A percentile compares a stretch with the other conserved stretches of the same genome.
Evolutionary conservation across 2,329 filamentous ascomycete genomes (phyloP).

Genomic region (Nakataea oryzae): DNA sequence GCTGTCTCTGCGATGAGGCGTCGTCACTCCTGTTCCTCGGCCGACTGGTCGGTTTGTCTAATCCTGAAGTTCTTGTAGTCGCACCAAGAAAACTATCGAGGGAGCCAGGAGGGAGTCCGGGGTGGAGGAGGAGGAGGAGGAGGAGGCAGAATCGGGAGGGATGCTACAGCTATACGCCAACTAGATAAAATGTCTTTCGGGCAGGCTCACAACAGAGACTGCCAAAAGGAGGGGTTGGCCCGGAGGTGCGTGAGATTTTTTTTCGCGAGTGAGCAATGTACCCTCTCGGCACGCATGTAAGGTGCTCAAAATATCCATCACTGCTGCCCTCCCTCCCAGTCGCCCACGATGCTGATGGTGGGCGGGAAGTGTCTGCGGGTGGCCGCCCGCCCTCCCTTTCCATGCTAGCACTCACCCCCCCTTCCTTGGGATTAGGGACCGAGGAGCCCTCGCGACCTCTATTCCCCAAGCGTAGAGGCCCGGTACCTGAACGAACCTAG

Average conservation of each 20-base stretch:
- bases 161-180: background rate
- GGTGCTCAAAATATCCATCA: constrained; percentile 3
- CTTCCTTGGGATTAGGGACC: background rate
- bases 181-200: background rate
- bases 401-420: background rate
- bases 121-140: background rate
- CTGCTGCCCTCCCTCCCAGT: background rate
- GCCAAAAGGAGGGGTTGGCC: background rate
- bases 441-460: too few species aligned
- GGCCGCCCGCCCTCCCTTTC: background rate
- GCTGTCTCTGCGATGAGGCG: background rate
- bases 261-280: background rate
- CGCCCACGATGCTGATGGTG: background rate
- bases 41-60: background rate
- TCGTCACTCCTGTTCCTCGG: background rate
- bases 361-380: background rate
- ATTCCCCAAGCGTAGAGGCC: too few species aligned
- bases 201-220: background rate
- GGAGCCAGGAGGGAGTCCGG: background rate
- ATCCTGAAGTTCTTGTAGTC: background rate
- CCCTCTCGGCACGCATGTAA: constrained; percentile 4
- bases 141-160: background rate
- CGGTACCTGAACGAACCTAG: background rate
- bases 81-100: background rate
- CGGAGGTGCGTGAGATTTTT: background rate